phyloP scores from a whole-genome alignment of 129 eudicot species.

The Lonicera japonica region DNA sequence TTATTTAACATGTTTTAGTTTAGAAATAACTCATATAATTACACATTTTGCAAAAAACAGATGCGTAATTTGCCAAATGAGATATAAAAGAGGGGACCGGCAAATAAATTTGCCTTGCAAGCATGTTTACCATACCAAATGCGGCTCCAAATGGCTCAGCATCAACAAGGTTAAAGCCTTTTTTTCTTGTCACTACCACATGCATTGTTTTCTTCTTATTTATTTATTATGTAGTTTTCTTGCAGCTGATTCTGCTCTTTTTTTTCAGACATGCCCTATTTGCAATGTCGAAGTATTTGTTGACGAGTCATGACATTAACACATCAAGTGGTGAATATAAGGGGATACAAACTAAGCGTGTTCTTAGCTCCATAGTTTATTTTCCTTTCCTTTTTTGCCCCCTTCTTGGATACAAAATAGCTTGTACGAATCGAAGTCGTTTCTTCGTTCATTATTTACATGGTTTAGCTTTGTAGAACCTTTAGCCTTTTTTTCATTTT shows the following conservation, averaged over 20 bases:
- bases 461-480: constrained; percentile 17
- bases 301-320: constrained; percentile 30
- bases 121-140: constrained; percentile 71
- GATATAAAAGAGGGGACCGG: constrained; percentile 78
- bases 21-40: background rate
- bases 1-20: background rate
- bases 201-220: background rate
- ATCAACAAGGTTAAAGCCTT: constrained; percentile 66
- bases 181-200: background rate
- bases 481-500: no score
- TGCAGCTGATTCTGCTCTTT: background rate
- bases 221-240: background rate
- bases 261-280: constrained; percentile 66
- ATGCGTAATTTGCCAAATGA: constrained; percentile 90
- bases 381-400: constrained; percentile 4
- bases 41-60: constrained; percentile 18
- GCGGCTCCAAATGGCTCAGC: constrained; percentile 82
- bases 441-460: constrained; percentile 18
- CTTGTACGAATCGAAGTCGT: constrained; percentile 25
- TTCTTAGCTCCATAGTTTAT: constrained; percentile 1
- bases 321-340: constrained; percentile 5
- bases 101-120: constrained; percentile 87
- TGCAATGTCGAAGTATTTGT: constrained; percentile 75
- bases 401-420: constrained; percentile 26
- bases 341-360: constrained; percentile 9